These are phyloP conservation scores for Saccharomyces pastorianus DNA, from an alignment of 1,139 yeast genomes.

Conservation along the genomic window DNA sequence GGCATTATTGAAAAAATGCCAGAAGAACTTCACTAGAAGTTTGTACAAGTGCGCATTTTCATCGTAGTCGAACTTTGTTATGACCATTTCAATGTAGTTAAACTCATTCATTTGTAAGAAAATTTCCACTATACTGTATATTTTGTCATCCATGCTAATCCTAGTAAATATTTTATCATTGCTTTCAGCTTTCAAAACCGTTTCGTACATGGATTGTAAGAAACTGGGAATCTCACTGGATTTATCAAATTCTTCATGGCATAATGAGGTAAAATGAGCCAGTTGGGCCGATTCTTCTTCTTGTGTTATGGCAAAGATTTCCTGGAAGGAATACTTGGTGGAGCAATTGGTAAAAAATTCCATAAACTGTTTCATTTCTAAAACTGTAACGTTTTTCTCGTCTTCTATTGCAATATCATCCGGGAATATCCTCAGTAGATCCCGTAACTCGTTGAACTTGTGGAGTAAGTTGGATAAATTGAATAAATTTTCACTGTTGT, in stretches of 20 bases:
- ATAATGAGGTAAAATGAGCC: slow-evolving; percentile 18
- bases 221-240: background rate
- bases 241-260: slow-evolving; percentile 2
- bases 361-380: slow-evolving; percentile 11
- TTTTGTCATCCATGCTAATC: slow-evolving; percentile 10
- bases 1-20: slow-evolving; percentile 48
- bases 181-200: background rate
- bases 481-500: slow-evolving; percentile 13
- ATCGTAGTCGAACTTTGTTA: slow-evolving; percentile 8
- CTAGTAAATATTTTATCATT: slow-evolving; percentile 12
- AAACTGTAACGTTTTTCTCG: slow-evolving; percentile 8
- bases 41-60: slow-evolving; percentile 13
- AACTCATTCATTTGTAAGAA: slow-evolving; percentile 22
- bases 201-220: background rate
- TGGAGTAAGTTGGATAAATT: slow-evolving; percentile 4
- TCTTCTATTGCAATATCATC: slow-evolving; percentile 6
- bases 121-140: slow-evolving; percentile 18
- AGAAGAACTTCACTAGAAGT: slow-evolving; percentile 36
- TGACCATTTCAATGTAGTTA: slow-evolving; percentile 14
- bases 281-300: slow-evolving; percentile 19
- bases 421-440: slow-evolving; percentile 13
- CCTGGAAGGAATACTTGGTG: slow-evolving; percentile 13
- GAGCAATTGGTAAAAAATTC: slow-evolving; percentile 12
- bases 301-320: slow-evolving; percentile 16
- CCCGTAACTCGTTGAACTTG: slow-evolving; percentile 6